A percentile compares a stretch with the other conserved stretches of the same genome.
phyloP scores from a whole-genome alignment of 768 basidiomycete genomes.

The Collybia nuda region DNA sequence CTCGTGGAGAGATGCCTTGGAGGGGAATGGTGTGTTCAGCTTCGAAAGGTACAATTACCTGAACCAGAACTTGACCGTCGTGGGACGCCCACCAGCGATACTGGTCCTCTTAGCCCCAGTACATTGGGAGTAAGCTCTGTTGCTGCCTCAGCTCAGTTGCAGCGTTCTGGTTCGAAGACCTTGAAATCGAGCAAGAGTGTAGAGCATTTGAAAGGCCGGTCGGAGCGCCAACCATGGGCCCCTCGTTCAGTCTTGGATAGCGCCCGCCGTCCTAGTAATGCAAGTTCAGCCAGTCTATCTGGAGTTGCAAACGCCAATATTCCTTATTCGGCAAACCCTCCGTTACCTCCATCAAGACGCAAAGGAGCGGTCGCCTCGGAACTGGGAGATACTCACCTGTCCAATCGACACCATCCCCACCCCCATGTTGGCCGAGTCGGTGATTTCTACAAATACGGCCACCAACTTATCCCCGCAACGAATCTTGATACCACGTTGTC shows the following conservation, averaged over 20 bases:
- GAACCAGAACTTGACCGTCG: conserved; percentile 2
- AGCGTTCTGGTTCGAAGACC: conserved; percentile 37
- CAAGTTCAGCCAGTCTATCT: conserved; percentile 36
- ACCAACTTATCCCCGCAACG: conserved; percentile 12
- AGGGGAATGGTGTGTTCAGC: conserved; percentile 83
- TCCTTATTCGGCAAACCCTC: conserved; percentile 1
- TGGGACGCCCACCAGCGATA: conserved; percentile 44
- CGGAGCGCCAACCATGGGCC: conserved; percentile 19
- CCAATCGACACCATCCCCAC: conserved; percentile 6
- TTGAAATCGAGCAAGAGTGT: conserved; percentile 68
- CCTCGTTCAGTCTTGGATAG: conserved; percentile 33
- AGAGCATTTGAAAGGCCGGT: conserved; percentile 47
- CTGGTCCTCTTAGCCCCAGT: conserved; percentile 36
- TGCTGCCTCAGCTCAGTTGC: conserved; percentile 31
- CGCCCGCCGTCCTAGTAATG: conserved; percentile 36
- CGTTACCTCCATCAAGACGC: conserved; percentile 14
- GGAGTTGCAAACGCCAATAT: conserved; percentile 13
- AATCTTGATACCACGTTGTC: conserved; percentile 15
- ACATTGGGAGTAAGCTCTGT: conserved; percentile 22
- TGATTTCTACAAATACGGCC: conserved; percentile 11
- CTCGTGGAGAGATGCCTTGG: conserved; percentile 89
- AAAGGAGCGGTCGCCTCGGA: conserved; percentile 24
- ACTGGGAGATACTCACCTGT: conserved; percentile 18
- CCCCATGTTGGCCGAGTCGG: conserved; percentile 7
- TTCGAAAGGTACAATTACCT: conserved; percentile 39